phyloP scores from a whole-genome alignment of 148 eudicot genomes.

The Gaultheria prostrata region DNA sequence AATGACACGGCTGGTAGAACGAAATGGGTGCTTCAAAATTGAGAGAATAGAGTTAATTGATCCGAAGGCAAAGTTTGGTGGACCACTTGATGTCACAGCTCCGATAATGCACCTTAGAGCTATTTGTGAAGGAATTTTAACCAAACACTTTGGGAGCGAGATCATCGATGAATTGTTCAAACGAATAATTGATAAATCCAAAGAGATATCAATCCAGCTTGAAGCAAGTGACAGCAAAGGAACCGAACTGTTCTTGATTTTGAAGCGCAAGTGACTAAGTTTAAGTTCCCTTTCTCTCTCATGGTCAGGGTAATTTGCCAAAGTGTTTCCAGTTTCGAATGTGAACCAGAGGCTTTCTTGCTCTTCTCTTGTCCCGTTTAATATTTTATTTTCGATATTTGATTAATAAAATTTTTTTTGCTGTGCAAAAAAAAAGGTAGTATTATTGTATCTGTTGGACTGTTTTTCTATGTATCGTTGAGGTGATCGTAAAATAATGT shows the following conservation, averaged over 20 bases:
- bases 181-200: not conserved
- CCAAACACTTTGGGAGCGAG: slow-evolving; percentile 11
- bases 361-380: no score
- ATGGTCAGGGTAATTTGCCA: not conserved
- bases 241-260: not conserved
- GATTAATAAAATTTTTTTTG: no score
- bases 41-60: slow-evolving; percentile 4
- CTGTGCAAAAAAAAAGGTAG: no score
- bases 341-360: no score
- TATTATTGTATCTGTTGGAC: no score
- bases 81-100: not conserved
- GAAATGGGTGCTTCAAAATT: slow-evolving; percentile 17
- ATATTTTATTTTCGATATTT: no score
- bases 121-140: not conserved
- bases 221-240: not conserved
- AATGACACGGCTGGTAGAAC: not conserved
- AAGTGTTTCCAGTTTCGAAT: not conserved
- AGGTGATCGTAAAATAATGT: not conserved
- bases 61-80: not conserved
- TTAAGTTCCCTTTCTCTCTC: not conserved
- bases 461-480: no score
- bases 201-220: not conserved
- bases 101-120: not conserved
- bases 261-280: slow-evolving; percentile 3
- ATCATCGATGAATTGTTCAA: slow-evolving; percentile 13